Base-by-base conservation (phyloP, 83 land plant species). In the Picea abies region DNA sequence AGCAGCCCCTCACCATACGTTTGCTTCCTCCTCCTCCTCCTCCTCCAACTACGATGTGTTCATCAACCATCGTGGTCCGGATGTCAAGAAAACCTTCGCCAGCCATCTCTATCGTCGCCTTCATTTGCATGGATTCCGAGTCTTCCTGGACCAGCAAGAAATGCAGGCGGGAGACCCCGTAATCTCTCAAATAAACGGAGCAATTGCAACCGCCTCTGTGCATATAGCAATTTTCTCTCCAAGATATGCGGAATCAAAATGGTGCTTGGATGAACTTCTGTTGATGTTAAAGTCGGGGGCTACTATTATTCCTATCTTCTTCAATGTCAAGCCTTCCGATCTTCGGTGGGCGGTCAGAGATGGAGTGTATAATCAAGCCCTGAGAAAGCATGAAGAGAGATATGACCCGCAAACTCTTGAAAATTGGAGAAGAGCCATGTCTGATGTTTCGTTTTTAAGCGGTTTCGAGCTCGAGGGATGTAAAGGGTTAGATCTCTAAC, bases 401-500 rank as follows among this genome's bases (percentile, higher is more conserved):
- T 70, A 16, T 17, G 75, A 70, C 47, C 17, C 75, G 0, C 8
- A 1, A 19, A 70, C 49, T 5, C 19, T 70, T 2, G 22, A 39
- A 70, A 70, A 37, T 15, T 70, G 75, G 75, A 70, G 39, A 37
- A 16, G n/a, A 16, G 75, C 75, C 5, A 49, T 70, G 7, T n/a
- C 37, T 70, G 47, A 16, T 35, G 49, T 70, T 70, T 70, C 75
- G 15, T 4, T 4, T 70, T 20, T 70, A 7, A 70, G 75, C 47
- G 75, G 75, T n/a, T 70, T 16, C 23, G 75, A 70, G 75, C 75
- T 70, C n/a, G 49, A 70, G n/a, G 75, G 47, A 37, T 70, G 49
- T n/a, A 70, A 70, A 39, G 75, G 75, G 75, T 70, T 9, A 49
- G 52, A 49, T 49, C 52, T 49, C 52, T 49, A 49, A 49, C 11